Conservation (phyloP, 2,329 filamentous ascomycete genomes). For the Penicillium hesseltinei region DNA sequence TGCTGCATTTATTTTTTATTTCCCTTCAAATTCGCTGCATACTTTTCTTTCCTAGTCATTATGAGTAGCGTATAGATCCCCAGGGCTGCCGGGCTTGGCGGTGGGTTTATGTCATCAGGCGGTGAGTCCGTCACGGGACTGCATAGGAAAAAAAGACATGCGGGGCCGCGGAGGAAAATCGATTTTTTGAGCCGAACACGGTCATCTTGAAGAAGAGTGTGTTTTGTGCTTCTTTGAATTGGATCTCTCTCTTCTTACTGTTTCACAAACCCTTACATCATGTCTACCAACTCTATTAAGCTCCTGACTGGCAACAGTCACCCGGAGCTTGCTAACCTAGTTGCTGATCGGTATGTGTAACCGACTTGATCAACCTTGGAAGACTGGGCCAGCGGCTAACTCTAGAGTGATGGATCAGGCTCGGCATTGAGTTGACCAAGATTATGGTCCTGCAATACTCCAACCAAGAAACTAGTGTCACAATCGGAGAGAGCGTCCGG, state of each 20-base stretch:
- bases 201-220: slow-evolving; percentile 5
- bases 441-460: slow-evolving; percentile 68
- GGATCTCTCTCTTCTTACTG: neutral
- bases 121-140: slow-evolving; percentile 26
- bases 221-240: slow-evolving; percentile 1
- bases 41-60: neutral
- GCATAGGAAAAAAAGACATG: slow-evolving; percentile 19
- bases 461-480: slow-evolving; percentile 66
- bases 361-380: neutral
- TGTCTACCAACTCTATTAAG: slow-evolving; percentile 74
- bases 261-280: slow-evolving; percentile 32
- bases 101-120: slow-evolving; percentile 9
- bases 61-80: neutral
- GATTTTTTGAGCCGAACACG: slow-evolving; percentile 22
- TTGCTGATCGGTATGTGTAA: slow-evolving; percentile 60
- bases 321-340: slow-evolving; percentile 67
- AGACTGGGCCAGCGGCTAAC: slow-evolving; percentile 14
- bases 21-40: neutral
- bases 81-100: neutral
- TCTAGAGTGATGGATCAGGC: slow-evolving; percentile 39
- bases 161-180: slow-evolving; percentile 24
- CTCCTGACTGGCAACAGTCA: slow-evolving; percentile 74
- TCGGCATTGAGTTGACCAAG: slow-evolving; percentile 66
- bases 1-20: slow-evolving; percentile 18
- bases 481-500: slow-evolving; percentile 91